These are phyloP conservation scores for Monosporascus sp. DNA, from an alignment of 2,329 filamentous ascomycete species.

Conservation along the genomic window DNA sequence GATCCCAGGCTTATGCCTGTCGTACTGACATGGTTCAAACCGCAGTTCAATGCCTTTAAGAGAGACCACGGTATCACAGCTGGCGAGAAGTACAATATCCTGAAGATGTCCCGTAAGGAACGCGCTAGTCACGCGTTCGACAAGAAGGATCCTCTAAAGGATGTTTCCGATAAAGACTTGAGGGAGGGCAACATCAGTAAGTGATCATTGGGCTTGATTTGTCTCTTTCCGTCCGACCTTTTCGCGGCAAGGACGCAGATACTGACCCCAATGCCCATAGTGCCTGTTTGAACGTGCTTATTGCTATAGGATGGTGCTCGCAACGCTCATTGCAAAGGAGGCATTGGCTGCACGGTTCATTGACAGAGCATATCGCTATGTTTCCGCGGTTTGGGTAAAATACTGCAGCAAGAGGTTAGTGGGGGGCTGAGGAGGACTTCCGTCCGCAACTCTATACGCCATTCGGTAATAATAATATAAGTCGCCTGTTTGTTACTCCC, in stretches of 20 bases:
- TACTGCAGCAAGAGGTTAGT: too few relatives aligned
- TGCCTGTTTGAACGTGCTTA: background rate
- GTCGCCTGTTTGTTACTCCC: too few relatives aligned
- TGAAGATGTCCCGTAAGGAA: constrained; percentile 14
- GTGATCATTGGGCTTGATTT: constrained; percentile 8
- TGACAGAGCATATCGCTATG: too few relatives aligned
- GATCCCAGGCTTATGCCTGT: background rate
- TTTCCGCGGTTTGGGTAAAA: too few relatives aligned
- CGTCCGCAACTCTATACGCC: too few relatives aligned
- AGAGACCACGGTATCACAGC: constrained; percentile 12
- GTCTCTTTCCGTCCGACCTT: background rate
- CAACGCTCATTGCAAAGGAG: background rate
- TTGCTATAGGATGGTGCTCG: background rate
- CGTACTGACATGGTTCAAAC: background rate
- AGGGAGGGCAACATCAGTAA: constrained; percentile 12
- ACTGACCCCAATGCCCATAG: background rate
- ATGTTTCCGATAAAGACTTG: constrained; percentile 14
- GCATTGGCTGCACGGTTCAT: too few relatives aligned
- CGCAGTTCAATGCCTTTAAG: constrained; percentile 13
- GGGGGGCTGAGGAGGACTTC: too few relatives aligned
- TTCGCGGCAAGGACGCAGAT: background rate
- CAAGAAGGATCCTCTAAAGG: constrained; percentile 16
- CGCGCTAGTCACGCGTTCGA: constrained; percentile 13
- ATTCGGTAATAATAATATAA: too few relatives aligned
- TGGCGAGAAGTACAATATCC: constrained; percentile 15